Evolutionary conservation across 306 rosid species (phyloP), one percentile per base, ranked within the genome.

Genomic region (Comarum palustre): DNA sequence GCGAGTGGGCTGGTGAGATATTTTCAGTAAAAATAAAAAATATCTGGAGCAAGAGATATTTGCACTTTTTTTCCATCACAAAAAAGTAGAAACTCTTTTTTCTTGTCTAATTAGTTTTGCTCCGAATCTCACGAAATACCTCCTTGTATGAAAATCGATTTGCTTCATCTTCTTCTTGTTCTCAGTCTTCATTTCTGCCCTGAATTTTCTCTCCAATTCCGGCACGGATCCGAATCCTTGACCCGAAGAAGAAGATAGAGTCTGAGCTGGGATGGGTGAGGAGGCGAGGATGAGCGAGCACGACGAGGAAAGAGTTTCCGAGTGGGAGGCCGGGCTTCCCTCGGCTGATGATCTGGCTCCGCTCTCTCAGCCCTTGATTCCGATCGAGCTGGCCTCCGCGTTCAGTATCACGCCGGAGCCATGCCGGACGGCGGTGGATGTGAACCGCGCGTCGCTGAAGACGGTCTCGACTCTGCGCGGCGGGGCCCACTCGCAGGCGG

Each of bases 251-350:
- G 42, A 41, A 39, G 68, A 59, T 20, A 3, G 8, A 45, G 71
- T 20, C 8, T 32, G 62, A 16, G 19, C 68, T 41, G 1, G 32
- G 46, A 34, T 86, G 98, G 96, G 96, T 3, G 96, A 90, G 83
- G 98, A 86, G 83, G 87, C 82, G 75, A 81, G 77, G 85, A 87
- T 84, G 77, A 74, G 76, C 51, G 91, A 80, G 43, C 82, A 75
- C 59, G 88, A 84, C 0, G 91, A 83, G 19, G 90, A 86, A 8
- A 78, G 97, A 27, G 84, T 94, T 5, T 60, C 69, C 15, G 95
- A 89, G 66, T 91, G 99, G 97, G 97, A 91, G 80, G 8, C 72
- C 1, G 96, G 99, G 16, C 84, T 94, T 0, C 99, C 99, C 1
- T 50, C 52, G 51, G 73, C 65, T 31, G 83, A 85, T 19, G 93